Conservation (phyloP, 2,329 filamentous ascomycete genomes). For the Harringtonia aguacate region DNA sequence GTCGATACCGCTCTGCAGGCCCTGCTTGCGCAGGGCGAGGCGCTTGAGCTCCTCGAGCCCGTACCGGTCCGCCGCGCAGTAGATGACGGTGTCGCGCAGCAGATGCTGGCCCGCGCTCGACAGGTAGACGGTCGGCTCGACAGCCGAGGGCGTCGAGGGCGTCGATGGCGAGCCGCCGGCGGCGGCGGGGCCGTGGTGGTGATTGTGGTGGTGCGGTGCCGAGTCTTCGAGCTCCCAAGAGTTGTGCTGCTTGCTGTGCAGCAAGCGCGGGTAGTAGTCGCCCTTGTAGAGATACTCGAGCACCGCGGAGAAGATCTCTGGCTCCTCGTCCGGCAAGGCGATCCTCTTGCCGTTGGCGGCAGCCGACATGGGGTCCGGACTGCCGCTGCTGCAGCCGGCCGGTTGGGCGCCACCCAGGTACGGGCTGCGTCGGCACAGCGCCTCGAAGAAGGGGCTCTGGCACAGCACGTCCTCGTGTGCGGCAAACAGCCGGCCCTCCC, state of each 20-base stretch:
- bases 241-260: slow-evolving; percentile 77
- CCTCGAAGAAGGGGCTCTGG: slow-evolving; percentile 74
- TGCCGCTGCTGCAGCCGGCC: slow-evolving; percentile 5
- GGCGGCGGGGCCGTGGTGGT: slow-evolving; percentile 12
- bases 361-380: slow-evolving; percentile 4
- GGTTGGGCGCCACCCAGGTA: too few species aligned
- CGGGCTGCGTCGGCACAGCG: slow-evolving; percentile 42
- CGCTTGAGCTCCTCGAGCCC: slow-evolving; percentile 87
- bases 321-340: slow-evolving; percentile 66
- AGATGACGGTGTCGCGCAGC: slow-evolving; percentile 86
- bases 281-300: slow-evolving; percentile 97
- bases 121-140: slow-evolving; percentile 70
- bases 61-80: slow-evolving; percentile 86
- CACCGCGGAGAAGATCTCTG: slow-evolving; percentile 84
- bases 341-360: slow-evolving; percentile 66
- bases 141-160: slow-evolving; percentile 26
- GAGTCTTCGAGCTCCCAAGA: slow-evolving; percentile 82
- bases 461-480: slow-evolving; percentile 88
- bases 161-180: too few species aligned
- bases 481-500: slow-evolving; percentile 81
- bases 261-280: slow-evolving; percentile 83
- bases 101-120: slow-evolving; percentile 63
- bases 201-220: slow-evolving; percentile 34
- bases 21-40: slow-evolving; percentile 87
- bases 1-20: slow-evolving; percentile 84